These are phyloP conservation scores for Naganishia kalamii DNA, from an alignment of 768 basidiomycete species.

Conservation along the genomic window DNA sequence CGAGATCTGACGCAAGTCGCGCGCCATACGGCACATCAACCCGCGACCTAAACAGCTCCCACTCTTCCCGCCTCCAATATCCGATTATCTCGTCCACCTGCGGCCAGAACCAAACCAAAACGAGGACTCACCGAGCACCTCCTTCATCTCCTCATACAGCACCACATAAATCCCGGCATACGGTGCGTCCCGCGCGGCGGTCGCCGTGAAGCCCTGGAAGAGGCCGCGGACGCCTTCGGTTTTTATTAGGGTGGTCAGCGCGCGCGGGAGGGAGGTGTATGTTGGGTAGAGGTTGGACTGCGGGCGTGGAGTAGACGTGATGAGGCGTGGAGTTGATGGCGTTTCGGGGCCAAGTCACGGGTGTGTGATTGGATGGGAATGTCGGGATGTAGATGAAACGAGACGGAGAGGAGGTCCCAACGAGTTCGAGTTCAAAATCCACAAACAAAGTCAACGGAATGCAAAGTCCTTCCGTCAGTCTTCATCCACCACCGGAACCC, in stretches of 20 bases:
- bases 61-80: constrained; percentile 44
- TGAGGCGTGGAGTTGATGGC: not conserved
- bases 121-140: constrained; percentile 58
- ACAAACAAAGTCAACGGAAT: not conserved
- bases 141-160: constrained; percentile 80
- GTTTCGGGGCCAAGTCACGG: too few relatives aligned
- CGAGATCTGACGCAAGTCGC: too few relatives aligned
- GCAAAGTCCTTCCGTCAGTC: too few relatives aligned
- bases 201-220: constrained; percentile 76
- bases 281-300: constrained; percentile 39
- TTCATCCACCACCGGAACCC: not conserved
- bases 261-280: constrained; percentile 34
- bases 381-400: too few relatives aligned
- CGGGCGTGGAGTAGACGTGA: not conserved
- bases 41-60: too few relatives aligned
- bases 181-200: constrained; percentile 87
- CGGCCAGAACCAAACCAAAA: constrained; percentile 51
- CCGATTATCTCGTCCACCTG: constrained; percentile 50
- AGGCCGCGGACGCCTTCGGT: constrained; percentile 65
- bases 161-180: constrained; percentile 86
- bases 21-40: too few relatives aligned
- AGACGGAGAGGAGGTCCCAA: too few relatives aligned
- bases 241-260: constrained; percentile 39
- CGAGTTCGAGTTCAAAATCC: too few relatives aligned
- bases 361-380: too few relatives aligned